Base-by-base conservation (phyloP, 2,329 filamentous ascomycete genomes). In the Epicoccum sorghinum region DNA sequence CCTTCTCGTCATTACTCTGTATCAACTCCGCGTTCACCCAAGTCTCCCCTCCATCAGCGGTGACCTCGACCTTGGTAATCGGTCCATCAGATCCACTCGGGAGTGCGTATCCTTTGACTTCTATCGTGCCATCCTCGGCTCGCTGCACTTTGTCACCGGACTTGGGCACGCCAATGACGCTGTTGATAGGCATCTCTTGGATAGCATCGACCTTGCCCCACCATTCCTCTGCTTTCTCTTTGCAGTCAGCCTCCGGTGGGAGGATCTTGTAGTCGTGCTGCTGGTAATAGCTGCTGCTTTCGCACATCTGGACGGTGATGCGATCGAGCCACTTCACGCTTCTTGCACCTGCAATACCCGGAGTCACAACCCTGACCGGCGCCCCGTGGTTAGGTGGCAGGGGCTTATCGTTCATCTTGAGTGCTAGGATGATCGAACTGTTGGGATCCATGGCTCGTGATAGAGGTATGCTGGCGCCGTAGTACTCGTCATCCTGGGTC, bases 211-310 rank as follows among this genome's bases (percentile, higher is more conserved):
- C 76, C 13, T 68, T 73, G 22, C 73, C 66, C 83, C 83, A 86
- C 66, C 78, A 85, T 38, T 75, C 70, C 57, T 80, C 77, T 3
- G 83, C 83, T 13, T 78, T 75, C 44, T 81, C 77, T 44, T 72
- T 75, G 46, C 77, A 78, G 9, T 76, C 72, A 0, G 78, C 82
- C 32, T 83, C 76, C 0, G 80, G 80, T 1, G 83, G 83, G 6
- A 86, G 72, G 27, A 84, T 76, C 66, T 86, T 86, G 73, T 86
- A 86, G 68, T 86, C 84, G 43, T 75, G 77, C 52, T 81, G 79
- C 69, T 85, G 82, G 63, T 86, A 86, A 66, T 81, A 79, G 59
- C 83, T 85, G 4, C 72, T 69, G 22, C 78, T 82, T 60, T 86
- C 82, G 42, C 73, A 57, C 44, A 73, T 69, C 57, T 82, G 80